phyloP scores from a whole-genome alignment of 345 rosid species.

The Corchorus olitorius region DNA sequence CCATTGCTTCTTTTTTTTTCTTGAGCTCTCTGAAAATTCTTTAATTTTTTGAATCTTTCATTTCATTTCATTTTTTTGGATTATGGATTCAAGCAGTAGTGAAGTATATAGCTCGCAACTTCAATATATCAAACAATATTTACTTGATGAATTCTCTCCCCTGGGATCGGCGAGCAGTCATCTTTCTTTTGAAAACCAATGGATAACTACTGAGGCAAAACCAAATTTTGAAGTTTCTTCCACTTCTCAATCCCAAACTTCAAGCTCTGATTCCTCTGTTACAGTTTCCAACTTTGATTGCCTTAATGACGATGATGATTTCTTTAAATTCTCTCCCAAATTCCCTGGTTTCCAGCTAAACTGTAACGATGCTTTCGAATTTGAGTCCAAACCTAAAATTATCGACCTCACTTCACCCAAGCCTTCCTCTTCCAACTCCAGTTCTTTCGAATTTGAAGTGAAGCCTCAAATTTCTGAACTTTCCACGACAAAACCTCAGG shows the following conservation, averaged over 20 bases:
- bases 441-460: slow-evolving; percentile 28
- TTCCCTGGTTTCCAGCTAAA: slow-evolving; percentile 24
- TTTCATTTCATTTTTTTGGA: not conserved
- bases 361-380: slow-evolving; percentile 28
- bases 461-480: slow-evolving; percentile 26
- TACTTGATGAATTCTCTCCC: slow-evolving; percentile 58
- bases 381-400: slow-evolving; percentile 48
- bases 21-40: not conserved
- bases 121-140: slow-evolving; percentile 49
- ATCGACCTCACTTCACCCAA: slow-evolving; percentile 36
- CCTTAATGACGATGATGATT: slow-evolving; percentile 19
- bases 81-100: slow-evolving; percentile 38
- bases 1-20: not conserved
- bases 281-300: slow-evolving; percentile 22
- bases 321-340: slow-evolving; percentile 24
- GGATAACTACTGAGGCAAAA: slow-evolving; percentile 24
- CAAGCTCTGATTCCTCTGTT: slow-evolving; percentile 31
- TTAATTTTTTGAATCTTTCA: too few species aligned
- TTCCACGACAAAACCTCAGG: slow-evolving; percentile 6
- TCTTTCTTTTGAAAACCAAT: slow-evolving; percentile 9
- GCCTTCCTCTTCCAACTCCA: slow-evolving; percentile 6
- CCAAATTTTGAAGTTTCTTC: too few species aligned
- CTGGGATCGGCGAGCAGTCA: not conserved
- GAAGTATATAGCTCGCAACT: slow-evolving; percentile 43
- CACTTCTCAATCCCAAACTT: slow-evolving; percentile 22